Evolutionary conservation across 2,329 filamentous ascomycete species (phyloP), one percentile per base, ranked within the genome.

Genomic region (Fusarium zealandicum): DNA sequence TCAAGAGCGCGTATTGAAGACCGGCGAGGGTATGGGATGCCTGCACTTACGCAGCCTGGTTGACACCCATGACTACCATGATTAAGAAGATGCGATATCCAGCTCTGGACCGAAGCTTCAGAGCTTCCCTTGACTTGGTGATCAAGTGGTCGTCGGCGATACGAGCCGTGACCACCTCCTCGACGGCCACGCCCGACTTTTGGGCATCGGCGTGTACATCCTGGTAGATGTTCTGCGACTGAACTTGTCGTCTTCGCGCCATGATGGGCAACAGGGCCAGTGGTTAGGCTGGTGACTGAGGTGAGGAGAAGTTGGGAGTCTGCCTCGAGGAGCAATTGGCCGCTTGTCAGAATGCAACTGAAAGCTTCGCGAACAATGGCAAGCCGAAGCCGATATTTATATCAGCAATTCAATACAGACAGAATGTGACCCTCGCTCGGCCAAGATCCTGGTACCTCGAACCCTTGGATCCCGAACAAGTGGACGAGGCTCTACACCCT

Each of bases 131-230:
- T 0, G 63, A 66, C 16, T 66, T 62, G 9, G 47, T 51, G 22
- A 66, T n/a, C 9, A 66, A 33, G 30, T 66, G 57, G 3, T 66
- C 62, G 1, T 66, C 62, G 4, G 59, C 56, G 22, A 66, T 62
- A 14, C 63, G 48, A 2, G 57, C 51, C n/a, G 59, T 53, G 18
- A 65, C 59, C 6, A 66, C 53, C 8, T 66, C 63, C 6, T 54
- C 59, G 1, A 66, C 63, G 12, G 42, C 54, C 6, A 66, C 54
- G 6, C 62, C 62, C 12, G 59, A 50, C 36, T 65, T 66, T 30
- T 18, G 28, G 8, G 63, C 62, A 25, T 61, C 54, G 3, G 57
- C 54, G 17, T 56, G 48, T 17, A 63, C 59, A 35, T 66, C 59
- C 36, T 63, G 54, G 27, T 65, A 59, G 28, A 58, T 25, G 47